Evolutionary conservation across 2,329 filamentous ascomycete species (phyloP), one percentile per base, ranked within the genome.

Genomic region (Fusarium sp.): DNA sequence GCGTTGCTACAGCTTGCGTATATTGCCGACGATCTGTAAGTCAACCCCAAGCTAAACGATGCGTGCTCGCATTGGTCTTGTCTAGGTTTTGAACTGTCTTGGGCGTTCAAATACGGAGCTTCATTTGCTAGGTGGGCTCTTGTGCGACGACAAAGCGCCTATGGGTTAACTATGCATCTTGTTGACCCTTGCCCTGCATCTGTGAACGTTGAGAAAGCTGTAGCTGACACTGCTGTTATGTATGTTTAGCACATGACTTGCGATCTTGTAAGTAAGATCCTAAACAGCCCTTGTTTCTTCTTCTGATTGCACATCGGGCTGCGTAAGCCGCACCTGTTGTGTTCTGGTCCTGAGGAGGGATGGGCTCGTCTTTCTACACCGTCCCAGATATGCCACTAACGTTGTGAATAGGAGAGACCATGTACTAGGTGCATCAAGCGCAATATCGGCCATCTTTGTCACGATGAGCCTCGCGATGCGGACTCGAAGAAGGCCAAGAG

Each of bases 351-450:
- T 35, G 25, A 38, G 53, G 41, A 23, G 37, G 60, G 45, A 47
- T 37, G 47, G 61, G 53, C 52, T 61, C 60, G 53, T 37, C 35
- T 57, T 41, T 54, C 49, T 46, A 54, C 49, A 49, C 54, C 25
- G 9, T 57, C 19, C 29, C 49, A 46, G 44, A 39, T 37, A 59
- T 56, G 57, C 48, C 63, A 65, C 73, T 75, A 61, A 75, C 65
- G 53, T 43, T 53, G 56, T 68, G 59, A 51, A 67, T 77, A 96
- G 92, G 92, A 96, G 81, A 89, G 95, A 75, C 95, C 95, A 72
- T 99, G 95, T 84, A 94, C 92, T 71, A 87, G 95, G 79, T 99
- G 95, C 82, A 92, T 98, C 79, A 99, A 98, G 80, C 89, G 95
- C 73, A 97, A 97, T 79, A 99, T 99, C 76, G 95, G 94, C 71